Conservation (phyloP, 2,329 filamentous ascomycete genomes). For the Aspergillus neotritici region DNA sequence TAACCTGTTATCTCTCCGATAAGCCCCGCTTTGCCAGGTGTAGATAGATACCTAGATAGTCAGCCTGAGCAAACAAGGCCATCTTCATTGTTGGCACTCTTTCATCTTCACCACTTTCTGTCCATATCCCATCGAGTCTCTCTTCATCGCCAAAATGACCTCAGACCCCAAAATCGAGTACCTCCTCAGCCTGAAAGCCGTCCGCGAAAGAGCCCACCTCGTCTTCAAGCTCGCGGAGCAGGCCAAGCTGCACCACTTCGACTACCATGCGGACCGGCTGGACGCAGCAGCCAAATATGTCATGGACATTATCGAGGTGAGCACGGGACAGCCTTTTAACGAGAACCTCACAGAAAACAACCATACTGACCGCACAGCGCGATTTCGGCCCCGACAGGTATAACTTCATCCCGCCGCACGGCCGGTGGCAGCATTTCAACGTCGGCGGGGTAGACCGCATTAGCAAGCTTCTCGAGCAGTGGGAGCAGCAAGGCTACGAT, state of each 20-base stretch:
- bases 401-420: not conserved
- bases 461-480: not conserved
- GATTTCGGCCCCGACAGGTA: not conserved
- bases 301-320: conserved; percentile 1
- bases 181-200: conserved; percentile 25
- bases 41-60: conserved; percentile 2
- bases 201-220: conserved; percentile 22
- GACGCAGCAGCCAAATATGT: conserved; percentile 25
- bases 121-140: too few relatives aligned
- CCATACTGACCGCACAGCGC: not conserved
- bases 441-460: not conserved
- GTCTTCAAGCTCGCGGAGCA: conserved; percentile 34
- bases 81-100: too few relatives aligned
- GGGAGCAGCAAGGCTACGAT: conserved; percentile 2
- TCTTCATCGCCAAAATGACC: not conserved
- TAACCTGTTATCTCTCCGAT: conserved; percentile 3
- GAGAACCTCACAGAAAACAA: not conserved
- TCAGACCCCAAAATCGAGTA: conserved; percentile 22
- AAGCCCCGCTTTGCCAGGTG: conserved; percentile 3
- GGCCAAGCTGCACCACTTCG: conserved; percentile 40
- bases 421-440: not conserved
- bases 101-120: too few relatives aligned
- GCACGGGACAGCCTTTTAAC: not conserved
- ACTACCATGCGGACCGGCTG: conserved; percentile 37
- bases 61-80: too few relatives aligned